Evolutionary conservation across 345 rosid species (phyloP).

Genomic region (Eucalyptus erythrocorys): DNA sequence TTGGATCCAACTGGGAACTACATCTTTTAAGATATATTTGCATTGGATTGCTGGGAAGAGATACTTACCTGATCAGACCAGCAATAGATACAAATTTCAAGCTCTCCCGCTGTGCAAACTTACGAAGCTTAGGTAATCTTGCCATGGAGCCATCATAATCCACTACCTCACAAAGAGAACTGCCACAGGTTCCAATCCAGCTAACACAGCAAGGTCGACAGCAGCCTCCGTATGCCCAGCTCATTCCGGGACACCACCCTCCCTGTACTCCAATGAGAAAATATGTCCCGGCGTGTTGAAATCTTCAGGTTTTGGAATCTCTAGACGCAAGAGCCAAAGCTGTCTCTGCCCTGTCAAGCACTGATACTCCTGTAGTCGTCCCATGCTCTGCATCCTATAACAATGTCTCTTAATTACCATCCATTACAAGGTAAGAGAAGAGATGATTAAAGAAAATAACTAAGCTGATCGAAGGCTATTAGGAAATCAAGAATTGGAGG

Average conservation of each 20-base stretch:
- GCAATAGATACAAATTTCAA: slow-evolving; percentile 64
- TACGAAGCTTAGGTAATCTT: slow-evolving; percentile 1
- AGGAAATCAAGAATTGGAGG: too few relatives aligned
- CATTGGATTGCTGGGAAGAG: neutral
- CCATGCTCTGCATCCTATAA: slow-evolving; percentile 74
- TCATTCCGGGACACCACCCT: neutral
- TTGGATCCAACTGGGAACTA: neutral
- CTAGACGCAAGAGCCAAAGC: neutral
- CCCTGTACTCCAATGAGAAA: neutral
- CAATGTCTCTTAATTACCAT: neutral
- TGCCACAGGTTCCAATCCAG: slow-evolving; percentile 64
- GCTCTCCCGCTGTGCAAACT: slow-evolving; percentile 51
- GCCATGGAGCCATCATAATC: slow-evolving; percentile 96
- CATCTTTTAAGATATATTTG: neutral
- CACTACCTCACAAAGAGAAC: slow-evolving; percentile 64
- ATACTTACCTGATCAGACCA: slow-evolving; percentile 12
- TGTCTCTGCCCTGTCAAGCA: slow-evolving; percentile 7
- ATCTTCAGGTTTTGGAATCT: neutral
- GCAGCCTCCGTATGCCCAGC: neutral
- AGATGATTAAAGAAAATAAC: neutral
- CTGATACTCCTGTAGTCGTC: slow-evolving; percentile 76
- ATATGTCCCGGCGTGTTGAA: neutral
- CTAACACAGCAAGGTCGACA: slow-evolving; percentile 67
- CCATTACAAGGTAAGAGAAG: neutral
- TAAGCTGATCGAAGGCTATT: neutral